Percentiles rank a stretch among this genome's conserved stretches.
phyloP scores from a whole-genome alignment of 495 filamentous ascomycete species.

The Corynascus novoguineensis region DNA sequence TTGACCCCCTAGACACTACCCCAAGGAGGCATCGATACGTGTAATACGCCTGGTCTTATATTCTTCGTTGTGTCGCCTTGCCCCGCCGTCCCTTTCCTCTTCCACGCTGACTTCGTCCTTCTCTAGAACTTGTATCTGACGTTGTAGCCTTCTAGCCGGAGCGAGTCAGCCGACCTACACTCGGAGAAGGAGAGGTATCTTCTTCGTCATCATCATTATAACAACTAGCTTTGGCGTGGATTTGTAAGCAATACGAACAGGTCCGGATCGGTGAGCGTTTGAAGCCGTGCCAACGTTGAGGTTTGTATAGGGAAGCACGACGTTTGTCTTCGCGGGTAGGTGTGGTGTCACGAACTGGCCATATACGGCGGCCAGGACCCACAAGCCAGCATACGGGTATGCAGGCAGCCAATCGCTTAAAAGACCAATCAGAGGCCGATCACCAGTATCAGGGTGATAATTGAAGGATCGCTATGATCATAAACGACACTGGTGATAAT shows the following conservation, averaged over 20 bases:
- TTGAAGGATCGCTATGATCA: too few species aligned
- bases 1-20: constrained; percentile 26
- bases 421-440: too few species aligned
- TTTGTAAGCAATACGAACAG: constrained; percentile 17
- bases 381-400: too few species aligned
- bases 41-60: constrained; percentile 37
- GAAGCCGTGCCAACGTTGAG: constrained; percentile 26
- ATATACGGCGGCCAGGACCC: too few species aligned
- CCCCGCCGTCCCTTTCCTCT: constrained; percentile 20
- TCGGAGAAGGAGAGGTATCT: constrained; percentile 21
- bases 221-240: background rate
- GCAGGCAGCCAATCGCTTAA: too few species aligned
- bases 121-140: constrained; percentile 6
- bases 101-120: constrained; percentile 12
- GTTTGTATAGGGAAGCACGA: constrained; percentile 27
- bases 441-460: too few species aligned
- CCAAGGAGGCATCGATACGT: constrained; percentile 41
- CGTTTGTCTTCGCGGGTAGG: constrained; percentile 27
- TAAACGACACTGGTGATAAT: too few species aligned
- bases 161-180: constrained; percentile 12
- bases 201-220: constrained; percentile 20
- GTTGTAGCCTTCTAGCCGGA: constrained; percentile 11
- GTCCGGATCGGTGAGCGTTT: constrained; percentile 27
- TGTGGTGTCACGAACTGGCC: too few species aligned
- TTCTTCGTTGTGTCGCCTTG: constrained; percentile 6